phyloP scores from a whole-genome alignment of 176 grass and related monocot genomes.

The Musa itinerans region DNA sequence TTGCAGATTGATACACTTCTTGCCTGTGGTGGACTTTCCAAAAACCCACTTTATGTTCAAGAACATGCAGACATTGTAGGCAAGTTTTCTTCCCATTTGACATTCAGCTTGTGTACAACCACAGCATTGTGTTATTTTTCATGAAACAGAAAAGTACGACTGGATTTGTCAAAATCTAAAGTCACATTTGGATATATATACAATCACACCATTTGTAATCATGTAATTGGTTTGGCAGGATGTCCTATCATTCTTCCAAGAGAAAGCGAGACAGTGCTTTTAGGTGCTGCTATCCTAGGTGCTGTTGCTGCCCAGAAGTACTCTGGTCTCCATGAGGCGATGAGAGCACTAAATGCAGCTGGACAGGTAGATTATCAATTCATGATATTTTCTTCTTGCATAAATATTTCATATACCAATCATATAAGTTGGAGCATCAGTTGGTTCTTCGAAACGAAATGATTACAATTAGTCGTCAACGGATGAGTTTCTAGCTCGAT shows the following conservation, averaged over 20 bases:
- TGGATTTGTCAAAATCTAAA: too few relatives aligned
- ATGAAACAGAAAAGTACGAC: too few relatives aligned
- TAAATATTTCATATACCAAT: not conserved
- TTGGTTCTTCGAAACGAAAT: not conserved
- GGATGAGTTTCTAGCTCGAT: not conserved
- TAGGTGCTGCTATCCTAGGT: slow-evolving; percentile 83
- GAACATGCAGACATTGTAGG: slow-evolving; percentile 83
- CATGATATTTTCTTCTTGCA: not conserved
- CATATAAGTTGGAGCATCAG: too few relatives aligned
- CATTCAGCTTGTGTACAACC: not conserved
- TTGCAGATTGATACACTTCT: slow-evolving; percentile 80
- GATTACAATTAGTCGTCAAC: not conserved
- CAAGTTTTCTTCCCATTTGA: slow-evolving; percentile 20
- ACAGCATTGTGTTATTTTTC: too few relatives aligned
- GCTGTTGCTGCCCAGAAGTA: slow-evolving; percentile 79
- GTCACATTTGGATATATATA: too few relatives aligned
- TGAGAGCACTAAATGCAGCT: slow-evolving; percentile 82
- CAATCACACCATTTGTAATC: not conserved
- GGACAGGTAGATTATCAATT: slow-evolving; percentile 39
- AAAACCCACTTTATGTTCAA: slow-evolving; percentile 81
- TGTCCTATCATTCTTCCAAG: slow-evolving; percentile 80
- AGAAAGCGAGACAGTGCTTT: slow-evolving; percentile 83
- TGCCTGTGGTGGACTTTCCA: slow-evolving; percentile 79
- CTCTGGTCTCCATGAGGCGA: slow-evolving; percentile 48
- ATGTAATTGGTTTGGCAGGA: slow-evolving; percentile 36